A percentile compares a stretch with the other conserved stretches of the same genome.
These are phyloP conservation scores for Ophiocordyceps camponoti-saundersi DNA, from an alignment of 2,329 filamentous ascomycete genomes.

Conservation along the genomic window DNA sequence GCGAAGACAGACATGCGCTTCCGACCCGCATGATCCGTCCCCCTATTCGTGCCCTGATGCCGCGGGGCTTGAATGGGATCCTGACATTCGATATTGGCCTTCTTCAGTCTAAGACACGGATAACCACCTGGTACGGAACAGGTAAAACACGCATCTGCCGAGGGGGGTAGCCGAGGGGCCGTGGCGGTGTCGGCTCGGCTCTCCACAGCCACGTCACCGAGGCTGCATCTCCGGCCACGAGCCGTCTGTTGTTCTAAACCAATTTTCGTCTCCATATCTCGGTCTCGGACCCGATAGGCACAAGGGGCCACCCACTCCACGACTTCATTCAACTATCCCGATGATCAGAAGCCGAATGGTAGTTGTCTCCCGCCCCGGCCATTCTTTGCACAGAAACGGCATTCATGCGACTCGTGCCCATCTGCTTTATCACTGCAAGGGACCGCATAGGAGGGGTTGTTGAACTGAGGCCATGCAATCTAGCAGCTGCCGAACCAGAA, in stretches of 20 bases:
- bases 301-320: too few relatives aligned
- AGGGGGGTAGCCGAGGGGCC: neutral
- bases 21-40: neutral
- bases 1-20: neutral
- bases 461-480: too few relatives aligned
- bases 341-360: neutral
- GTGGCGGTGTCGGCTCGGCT: too few relatives aligned
- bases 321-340: neutral
- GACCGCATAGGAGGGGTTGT: too few relatives aligned
- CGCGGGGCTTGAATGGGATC: neutral
- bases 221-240: too few relatives aligned
- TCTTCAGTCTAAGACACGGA: neutral
- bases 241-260: too few relatives aligned
- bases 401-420: neutral
- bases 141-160: neutral
- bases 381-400: neutral
- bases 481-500: too few relatives aligned
- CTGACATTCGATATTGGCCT: neutral
- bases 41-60: too few relatives aligned
- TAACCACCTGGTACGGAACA: neutral
- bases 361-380: neutral
- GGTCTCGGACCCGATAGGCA: neutral
- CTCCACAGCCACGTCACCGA: too few relatives aligned
- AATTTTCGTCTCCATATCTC: neutral
- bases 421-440: too few relatives aligned